These are phyloP conservation scores for Ophiocordyceps camponoti-leonardi DNA, from an alignment of 2,329 filamentous ascomycete species.

Conservation along the genomic window DNA sequence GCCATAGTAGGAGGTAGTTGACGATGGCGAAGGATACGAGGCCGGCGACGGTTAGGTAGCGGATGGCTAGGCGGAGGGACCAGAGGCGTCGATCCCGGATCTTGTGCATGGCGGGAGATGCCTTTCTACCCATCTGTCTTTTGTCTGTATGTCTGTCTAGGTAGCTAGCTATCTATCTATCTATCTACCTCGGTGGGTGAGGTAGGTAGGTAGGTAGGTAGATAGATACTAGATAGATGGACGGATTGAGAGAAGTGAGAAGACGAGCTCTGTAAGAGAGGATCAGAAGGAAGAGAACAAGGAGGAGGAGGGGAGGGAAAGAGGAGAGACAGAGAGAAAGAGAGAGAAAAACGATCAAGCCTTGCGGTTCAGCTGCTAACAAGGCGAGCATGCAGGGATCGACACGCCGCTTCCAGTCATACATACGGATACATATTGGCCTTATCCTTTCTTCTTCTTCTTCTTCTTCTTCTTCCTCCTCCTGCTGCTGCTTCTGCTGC, in stretches of 20 bases:
- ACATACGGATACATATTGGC: too few relatives aligned
- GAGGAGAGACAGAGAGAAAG: neutral
- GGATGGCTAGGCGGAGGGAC: slow-evolving; percentile 12
- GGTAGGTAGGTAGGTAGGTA: neutral
- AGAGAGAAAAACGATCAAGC: neutral
- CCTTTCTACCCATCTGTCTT: too few relatives aligned
- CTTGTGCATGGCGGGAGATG: neutral
- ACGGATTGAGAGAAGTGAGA: too few relatives aligned
- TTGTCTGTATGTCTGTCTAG: neutral
- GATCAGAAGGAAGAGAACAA: too few relatives aligned
- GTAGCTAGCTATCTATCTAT: neutral
- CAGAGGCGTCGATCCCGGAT: slow-evolving; percentile 3
- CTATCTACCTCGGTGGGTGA: too few relatives aligned
- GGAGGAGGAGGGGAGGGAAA: neutral
- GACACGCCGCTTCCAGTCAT: neutral
- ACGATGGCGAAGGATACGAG: slow-evolving; percentile 8
- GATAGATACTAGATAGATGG: too few relatives aligned
- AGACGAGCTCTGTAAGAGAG: too few relatives aligned
- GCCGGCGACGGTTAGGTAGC: slow-evolving; percentile 11
- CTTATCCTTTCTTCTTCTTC: too few relatives aligned
- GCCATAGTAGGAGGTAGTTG: slow-evolving; percentile 15
- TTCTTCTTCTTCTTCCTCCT: too few relatives aligned
- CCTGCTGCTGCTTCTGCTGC: too few relatives aligned
- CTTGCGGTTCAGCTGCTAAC: neutral
- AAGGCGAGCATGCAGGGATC: neutral